These are phyloP conservation scores for Simmondsia chinensis DNA, from an alignment of 148 eudicot genomes.

Conservation along the genomic window DNA sequence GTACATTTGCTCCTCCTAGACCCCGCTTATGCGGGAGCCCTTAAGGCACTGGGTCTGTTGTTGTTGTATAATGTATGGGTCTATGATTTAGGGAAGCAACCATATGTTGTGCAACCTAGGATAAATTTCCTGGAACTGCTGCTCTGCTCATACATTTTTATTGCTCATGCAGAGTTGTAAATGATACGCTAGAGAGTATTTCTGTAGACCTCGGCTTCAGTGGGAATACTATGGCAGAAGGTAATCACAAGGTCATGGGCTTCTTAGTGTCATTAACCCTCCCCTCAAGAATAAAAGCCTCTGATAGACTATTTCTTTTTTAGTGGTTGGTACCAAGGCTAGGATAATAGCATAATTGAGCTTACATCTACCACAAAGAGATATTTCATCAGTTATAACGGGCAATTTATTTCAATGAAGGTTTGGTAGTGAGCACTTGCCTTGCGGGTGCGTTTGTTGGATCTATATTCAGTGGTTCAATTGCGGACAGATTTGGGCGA, in stretches of 20 bases:
- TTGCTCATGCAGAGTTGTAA: slow-evolving; percentile 64
- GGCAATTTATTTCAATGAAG: slow-evolving; percentile 21
- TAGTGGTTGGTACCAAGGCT: neutral
- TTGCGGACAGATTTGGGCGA: slow-evolving; percentile 85
- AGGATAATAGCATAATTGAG: neutral
- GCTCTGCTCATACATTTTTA: slow-evolving; percentile 4
- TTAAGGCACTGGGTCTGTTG: too few species aligned
- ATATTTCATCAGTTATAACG: neutral
- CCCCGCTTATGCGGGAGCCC: too few species aligned
- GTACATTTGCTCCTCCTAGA: too few species aligned
- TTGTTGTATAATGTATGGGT: too few species aligned
- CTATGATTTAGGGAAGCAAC: neutral
- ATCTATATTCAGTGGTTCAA: slow-evolving; percentile 72
- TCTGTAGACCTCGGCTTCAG: slow-evolving; percentile 74
- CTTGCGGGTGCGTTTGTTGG: slow-evolving; percentile 86
- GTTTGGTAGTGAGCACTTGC: slow-evolving; percentile 81
- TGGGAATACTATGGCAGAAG: slow-evolving; percentile 80
- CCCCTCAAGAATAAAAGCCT: too few species aligned
- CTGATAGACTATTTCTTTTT: too few species aligned
- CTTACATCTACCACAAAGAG: too few species aligned
- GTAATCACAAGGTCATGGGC: slow-evolving; percentile 23
- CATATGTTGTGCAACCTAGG: neutral
- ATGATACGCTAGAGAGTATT: slow-evolving; percentile 80
- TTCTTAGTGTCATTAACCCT: too few species aligned
- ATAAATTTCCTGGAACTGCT: neutral